Evolutionary conservation across 208 protist genomes (phyloP), one percentile per base, ranked within the genome.

Genomic region (Porcisia hertigi): DNA sequence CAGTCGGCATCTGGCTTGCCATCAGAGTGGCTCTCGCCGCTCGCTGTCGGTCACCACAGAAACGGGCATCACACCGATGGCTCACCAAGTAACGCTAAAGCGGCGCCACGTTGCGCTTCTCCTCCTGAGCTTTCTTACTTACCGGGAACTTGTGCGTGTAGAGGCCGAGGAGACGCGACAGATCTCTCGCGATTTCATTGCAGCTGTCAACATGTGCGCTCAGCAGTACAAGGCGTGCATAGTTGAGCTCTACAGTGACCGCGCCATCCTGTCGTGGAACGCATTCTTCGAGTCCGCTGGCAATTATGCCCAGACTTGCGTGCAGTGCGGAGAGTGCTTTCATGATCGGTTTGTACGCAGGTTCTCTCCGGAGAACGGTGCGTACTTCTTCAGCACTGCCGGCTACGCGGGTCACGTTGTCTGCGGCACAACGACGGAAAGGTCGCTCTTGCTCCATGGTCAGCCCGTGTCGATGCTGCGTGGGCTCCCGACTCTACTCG

Each of bases 241-340:
- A 14, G 62, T 85, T 7, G 76, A 80, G 71, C 75, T 79, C 60
- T 72, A 71, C 47, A 69, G 82, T 34, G 84, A 91, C 63, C 84
- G 77, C 41, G 75, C 88, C 55, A 83, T 80, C 45, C 49, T 86
- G 39, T 71, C 77, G 16, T 93, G 86, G 89, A 91, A 89, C 66
- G 73, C 63, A 6, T 78, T 80, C 53, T 34, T 55, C 39, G 52
- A 62, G 52, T 57, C 52, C 12, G 7, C 34, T 39, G 73, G 60
- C 53, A 66, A 64, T 53, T 77, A 77, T 25, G 73, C 47, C 41
- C 52, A 60, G 25, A 52, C 73, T 12, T 77, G 73, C 53, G 73
- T 25, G 63, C 73, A 71, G 64, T 77, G 73, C n/a, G 73, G 73
- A 5, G 49, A 30, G 52, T 77, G 62, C 52, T 39, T 77, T n/a